phyloP scores from a whole-genome alignment of 1,139 yeast species.

The Tardiomyces depauwii region DNA sequence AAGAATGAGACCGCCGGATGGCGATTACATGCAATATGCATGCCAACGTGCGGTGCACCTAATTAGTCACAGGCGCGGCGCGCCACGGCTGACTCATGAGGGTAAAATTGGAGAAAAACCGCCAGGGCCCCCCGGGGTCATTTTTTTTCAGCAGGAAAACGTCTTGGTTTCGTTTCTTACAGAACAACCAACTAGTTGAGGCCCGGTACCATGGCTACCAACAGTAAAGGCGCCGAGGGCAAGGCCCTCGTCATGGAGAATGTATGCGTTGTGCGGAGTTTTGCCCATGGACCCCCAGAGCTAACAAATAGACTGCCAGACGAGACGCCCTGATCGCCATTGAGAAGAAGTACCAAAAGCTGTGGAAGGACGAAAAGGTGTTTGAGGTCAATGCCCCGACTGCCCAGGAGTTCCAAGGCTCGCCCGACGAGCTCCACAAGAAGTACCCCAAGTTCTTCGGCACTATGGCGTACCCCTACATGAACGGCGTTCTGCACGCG shows the following conservation, averaged over 20 bases:
- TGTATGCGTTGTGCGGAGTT: slow-evolving; percentile 15
- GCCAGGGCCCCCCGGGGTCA: too few species aligned
- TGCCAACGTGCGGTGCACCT: too few species aligned
- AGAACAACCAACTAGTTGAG: too few species aligned
- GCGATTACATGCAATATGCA: too few species aligned
- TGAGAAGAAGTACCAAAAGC: slow-evolving; percentile 78
- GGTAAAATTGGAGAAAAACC: too few species aligned
- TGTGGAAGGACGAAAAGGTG: slow-evolving; percentile 77
- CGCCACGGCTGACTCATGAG: too few species aligned
- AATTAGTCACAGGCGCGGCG: too few species aligned
- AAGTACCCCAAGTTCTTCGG: slow-evolving; percentile 81
- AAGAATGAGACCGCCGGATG: too few species aligned
- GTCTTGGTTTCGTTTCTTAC: too few species aligned
- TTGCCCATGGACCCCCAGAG: neutral
- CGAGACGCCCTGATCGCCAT: slow-evolving; percentile 87
- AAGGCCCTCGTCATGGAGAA: slow-evolving; percentile 32
- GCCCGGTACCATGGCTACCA: neutral
- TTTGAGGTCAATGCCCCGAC: slow-evolving; percentile 88
- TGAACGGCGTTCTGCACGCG: slow-evolving; percentile 97
- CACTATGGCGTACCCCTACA: slow-evolving; percentile 97
- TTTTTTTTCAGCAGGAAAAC: too few species aligned
- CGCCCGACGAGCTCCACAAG: slow-evolving; percentile 60
- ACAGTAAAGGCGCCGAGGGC: slow-evolving; percentile 11
- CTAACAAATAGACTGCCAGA: slow-evolving; percentile 49
- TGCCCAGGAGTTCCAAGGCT: slow-evolving; percentile 47